Conservation (phyloP, 768 basidiomycete genomes). For the Chalciporus sphaerocephalus region DNA sequence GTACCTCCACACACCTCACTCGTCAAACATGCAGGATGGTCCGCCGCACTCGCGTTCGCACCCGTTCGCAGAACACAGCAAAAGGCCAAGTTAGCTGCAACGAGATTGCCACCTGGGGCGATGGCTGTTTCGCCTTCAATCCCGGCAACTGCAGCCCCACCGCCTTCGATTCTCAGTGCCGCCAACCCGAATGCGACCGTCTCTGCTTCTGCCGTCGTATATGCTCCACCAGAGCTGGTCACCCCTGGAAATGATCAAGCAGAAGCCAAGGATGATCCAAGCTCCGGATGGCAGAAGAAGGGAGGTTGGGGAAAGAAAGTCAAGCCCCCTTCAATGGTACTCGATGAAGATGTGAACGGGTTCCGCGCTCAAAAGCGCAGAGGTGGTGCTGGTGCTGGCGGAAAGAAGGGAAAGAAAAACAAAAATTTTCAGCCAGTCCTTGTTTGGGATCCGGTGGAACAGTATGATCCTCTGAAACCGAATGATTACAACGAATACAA, state of each 20-base stretch:
- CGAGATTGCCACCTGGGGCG: conserved; percentile 44
- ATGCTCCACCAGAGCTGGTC: conserved; percentile 62
- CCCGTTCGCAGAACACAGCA: conserved; percentile 63
- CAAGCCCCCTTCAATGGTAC: conserved; percentile 85
- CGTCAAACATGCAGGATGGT: conserved; percentile 59
- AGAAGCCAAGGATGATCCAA: conserved; percentile 25
- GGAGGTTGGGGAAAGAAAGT: conserved; percentile 85
- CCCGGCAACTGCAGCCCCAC: conserved; percentile 35
- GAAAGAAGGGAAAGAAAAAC: conserved; percentile 63
- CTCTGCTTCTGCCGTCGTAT: conserved; percentile 62
- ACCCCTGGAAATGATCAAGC: conserved; percentile 22
- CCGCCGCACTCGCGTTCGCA: conserved; percentile 84
- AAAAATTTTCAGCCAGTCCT: conserved; percentile 50
- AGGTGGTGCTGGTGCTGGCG: conserved; percentile 42
- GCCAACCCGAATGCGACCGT: conserved; percentile 28
- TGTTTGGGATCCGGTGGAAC: conserved; percentile 75
- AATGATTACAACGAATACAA: conserved; percentile 91
- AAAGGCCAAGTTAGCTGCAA: conserved; percentile 54
- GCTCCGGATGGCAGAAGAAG: conserved; percentile 36
- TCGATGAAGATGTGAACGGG: conserved; percentile 86
- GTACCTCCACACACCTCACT: neutral
- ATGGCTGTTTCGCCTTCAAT: conserved; percentile 37
- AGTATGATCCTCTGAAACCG: conserved; percentile 76
- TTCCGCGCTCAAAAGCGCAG: conserved; percentile 58
- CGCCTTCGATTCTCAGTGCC: conserved; percentile 31